Percentiles rank a stretch among this genome's conserved stretches.
Evolutionary conservation across 1,139 yeast genomes (phyloP).

Genomic region (Candida sojae): DNA sequence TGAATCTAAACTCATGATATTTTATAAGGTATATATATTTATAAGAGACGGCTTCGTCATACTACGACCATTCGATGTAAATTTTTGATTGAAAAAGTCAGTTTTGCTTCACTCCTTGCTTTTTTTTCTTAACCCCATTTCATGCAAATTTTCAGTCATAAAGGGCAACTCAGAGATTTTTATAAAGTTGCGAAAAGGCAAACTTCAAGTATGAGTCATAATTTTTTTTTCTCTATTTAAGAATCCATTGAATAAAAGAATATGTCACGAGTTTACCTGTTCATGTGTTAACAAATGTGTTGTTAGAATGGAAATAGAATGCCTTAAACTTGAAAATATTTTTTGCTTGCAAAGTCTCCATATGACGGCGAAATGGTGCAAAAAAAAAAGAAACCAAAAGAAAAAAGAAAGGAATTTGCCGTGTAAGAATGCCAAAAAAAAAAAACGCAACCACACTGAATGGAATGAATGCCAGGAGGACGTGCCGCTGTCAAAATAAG

Average conservation of each 20-base stretch:
- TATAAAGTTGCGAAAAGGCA: slow-evolving; percentile 6
- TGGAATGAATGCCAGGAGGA: too few relatives aligned
- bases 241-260: not conserved
- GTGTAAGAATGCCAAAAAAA: not conserved
- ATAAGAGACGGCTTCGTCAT: too few relatives aligned
- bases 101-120: not conserved
- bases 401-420: not conserved
- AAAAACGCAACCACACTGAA: not conserved
- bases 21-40: too few relatives aligned
- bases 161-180: slow-evolving; percentile 4
- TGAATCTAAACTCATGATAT: not conserved
- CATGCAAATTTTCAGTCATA: not conserved
- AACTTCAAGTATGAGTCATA: slow-evolving; percentile 7
- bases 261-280: not conserved
- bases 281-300: not conserved
- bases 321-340: not conserved
- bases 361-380: not conserved
- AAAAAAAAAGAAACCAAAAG: not conserved
- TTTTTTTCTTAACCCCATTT: not conserved
- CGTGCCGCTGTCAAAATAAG: too few relatives aligned
- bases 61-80: too few relatives aligned
- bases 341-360: not conserved
- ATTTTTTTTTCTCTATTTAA: not conserved
- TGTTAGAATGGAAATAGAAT: not conserved
- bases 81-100: too few relatives aligned